Evolutionary conservation across 129 eudicot species (phyloP).

Genomic region (Tagetes erecta): DNA sequence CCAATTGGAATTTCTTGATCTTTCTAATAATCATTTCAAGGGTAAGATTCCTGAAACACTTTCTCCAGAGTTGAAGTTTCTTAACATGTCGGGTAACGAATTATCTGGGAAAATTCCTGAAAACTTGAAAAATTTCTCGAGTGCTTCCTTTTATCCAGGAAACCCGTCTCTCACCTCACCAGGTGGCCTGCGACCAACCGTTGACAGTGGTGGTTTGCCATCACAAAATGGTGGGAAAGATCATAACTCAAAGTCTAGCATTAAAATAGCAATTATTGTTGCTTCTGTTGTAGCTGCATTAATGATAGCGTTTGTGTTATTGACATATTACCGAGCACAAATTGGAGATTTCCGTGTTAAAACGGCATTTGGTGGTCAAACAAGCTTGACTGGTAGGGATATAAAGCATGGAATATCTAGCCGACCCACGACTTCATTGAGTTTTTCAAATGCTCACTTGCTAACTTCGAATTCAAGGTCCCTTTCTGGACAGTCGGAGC

Average conservation of each 20-base stretch:
- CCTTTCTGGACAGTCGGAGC: conserved; percentile 70
- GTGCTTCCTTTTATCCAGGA: conserved; percentile 76
- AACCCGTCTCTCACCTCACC: conserved; percentile 49
- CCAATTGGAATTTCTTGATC: conserved; percentile 69
- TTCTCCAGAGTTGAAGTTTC: conserved; percentile 48
- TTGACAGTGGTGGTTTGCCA: conserved; percentile 22
- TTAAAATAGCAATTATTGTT: conserved; percentile 71
- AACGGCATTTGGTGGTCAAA: conserved; percentile 55
- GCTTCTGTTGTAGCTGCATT: conserved; percentile 79
- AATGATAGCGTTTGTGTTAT: conserved; percentile 73
- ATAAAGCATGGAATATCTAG: conserved; percentile 57
- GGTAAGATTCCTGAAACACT: conserved; percentile 72
- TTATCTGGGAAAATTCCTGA: conserved; percentile 66
- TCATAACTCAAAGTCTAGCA: conserved; percentile 56
- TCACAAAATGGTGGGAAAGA: conserved; percentile 16
- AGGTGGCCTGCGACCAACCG: conserved; percentile 17
- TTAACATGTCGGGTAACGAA: conserved; percentile 65
- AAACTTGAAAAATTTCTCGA: conserved; percentile 58
- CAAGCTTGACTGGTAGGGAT: conserved; percentile 51
- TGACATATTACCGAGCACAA: conserved; percentile 72
- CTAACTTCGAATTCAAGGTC: conserved; percentile 81
- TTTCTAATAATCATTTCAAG: conserved; percentile 63
- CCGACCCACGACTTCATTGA: conserved; percentile 63
- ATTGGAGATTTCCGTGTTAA: conserved; percentile 54
- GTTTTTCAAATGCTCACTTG: conserved; percentile 85